Evolutionary conservation across 257 asterid genomes (phyloP), one percentile per base, ranked within the genome.

Genomic region (Solanum okadae): DNA sequence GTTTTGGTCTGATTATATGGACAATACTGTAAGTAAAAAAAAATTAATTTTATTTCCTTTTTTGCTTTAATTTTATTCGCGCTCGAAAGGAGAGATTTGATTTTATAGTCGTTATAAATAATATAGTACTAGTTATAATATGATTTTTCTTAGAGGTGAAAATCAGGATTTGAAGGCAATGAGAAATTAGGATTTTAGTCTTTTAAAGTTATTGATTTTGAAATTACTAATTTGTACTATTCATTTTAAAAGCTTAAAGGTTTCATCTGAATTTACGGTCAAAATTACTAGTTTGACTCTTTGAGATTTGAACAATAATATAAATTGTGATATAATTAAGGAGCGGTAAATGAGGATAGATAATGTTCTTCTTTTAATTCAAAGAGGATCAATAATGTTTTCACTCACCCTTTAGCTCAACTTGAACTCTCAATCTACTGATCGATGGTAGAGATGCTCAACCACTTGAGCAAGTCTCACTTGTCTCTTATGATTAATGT

Each of bases 1-100:
- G 84, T 73, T 86, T 7, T 86, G 88, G 88, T 72, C 85, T 33
- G 56, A 86, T 70, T 86, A 73, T 49, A 49, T 86, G 75, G 85
- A 52, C 59, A n/a, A 86, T 33, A 73, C 75, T 25, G 88, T 86
- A 72, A 71, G 37, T 78, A 18, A 56, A 37, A 73, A 52, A n/a
- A 35, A 1, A 0, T 23, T 10, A 63, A 63, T 1, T 4, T 65
- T 65, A 65, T 65, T 65, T 65, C 4, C 7, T 76, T 12, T 38
- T 33, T 16, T 71, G 1, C n/a, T 71, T 71, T 4, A 71, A 31
- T 20, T 73, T 73, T 35, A 73, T 34, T 10, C 4, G n/a, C 14
- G 14, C 1, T 71, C n/a, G 4, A 72, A 8, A 0, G 0, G 7
- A 20, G 42, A 72, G 44, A 73, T 73, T 73, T 35, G 49, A 22